Percentiles rank a stretch among this genome's conserved stretches.
Evolutionary conservation across 2,329 filamentous ascomycete genomes (phyloP).

Genomic region (Didymella pomorum): DNA sequence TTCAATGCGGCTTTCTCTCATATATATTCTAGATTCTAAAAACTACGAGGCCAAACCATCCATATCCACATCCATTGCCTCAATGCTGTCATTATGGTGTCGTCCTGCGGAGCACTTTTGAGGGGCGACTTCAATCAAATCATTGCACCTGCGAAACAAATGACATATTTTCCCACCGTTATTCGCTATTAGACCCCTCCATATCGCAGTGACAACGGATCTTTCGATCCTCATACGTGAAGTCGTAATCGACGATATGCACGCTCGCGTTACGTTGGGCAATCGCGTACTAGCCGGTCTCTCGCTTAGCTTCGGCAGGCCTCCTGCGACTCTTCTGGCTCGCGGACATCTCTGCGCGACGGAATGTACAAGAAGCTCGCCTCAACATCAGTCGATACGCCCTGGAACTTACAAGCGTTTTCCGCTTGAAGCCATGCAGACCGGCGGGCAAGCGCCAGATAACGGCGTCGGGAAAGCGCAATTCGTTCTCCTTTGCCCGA

Average conservation of each 20-base stretch:
- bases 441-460: conserved; percentile 29
- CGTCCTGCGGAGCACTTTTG: background rate
- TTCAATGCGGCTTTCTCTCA: background rate
- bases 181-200: background rate
- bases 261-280: conserved; percentile 10
- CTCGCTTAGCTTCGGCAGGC: conserved; percentile 14
- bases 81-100: background rate
- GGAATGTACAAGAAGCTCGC: conserved; percentile 11
- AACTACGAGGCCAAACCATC: background rate
- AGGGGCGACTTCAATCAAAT: background rate
- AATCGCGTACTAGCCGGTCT: conserved; percentile 10
- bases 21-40: background rate
- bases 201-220: background rate
- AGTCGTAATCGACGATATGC: background rate
- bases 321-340: background rate
- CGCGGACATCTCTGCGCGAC: conserved; percentile 14
- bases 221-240: background rate
- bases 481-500: conserved; percentile 41
- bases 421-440: conserved; percentile 37
- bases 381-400: conserved; percentile 31
- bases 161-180: too few species aligned
- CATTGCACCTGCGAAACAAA: background rate
- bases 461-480: conserved; percentile 31
- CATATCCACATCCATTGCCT: background rate
- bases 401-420: conserved; percentile 17